A percentile compares a stretch with the other conserved stretches of the same genome.
phyloP scores from a whole-genome alignment of 108 stramenopile genomes.

The Cyclostephanos invisitatus region DNA sequence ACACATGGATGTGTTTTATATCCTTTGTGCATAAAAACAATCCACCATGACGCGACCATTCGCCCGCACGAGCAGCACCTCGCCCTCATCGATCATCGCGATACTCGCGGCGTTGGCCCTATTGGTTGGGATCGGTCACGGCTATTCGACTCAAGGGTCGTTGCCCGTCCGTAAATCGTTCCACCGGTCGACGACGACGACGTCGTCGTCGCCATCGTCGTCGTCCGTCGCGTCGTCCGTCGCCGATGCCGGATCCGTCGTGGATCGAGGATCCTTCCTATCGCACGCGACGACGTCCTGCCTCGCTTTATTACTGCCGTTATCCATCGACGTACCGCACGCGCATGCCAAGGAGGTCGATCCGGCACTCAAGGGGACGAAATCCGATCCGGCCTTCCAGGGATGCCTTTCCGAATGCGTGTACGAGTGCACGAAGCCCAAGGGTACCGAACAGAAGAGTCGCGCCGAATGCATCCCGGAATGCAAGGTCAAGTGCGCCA shows the following conservation, averaged over 20 bases:
- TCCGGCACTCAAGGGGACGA: constrained; percentile 65
- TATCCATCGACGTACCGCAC: not conserved
- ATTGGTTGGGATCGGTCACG: constrained; percentile 16
- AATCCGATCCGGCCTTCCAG: constrained; percentile 70
- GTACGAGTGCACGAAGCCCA: constrained; percentile 86
- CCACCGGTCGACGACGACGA: not conserved
- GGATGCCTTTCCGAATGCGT: constrained; percentile 63
- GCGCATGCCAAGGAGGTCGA: constrained; percentile 66
- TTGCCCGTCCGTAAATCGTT: not conserved
- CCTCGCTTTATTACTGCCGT: constrained; percentile 15
- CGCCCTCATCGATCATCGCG: too few species aligned
- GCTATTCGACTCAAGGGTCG: not conserved
- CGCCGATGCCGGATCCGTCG: not conserved
- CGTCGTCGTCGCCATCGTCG: constrained; percentile 1
- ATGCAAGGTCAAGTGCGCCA: constrained; percentile 74
- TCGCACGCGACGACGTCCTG: constrained; percentile 19
- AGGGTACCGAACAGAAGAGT: constrained; percentile 67
- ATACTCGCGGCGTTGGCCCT: constrained; percentile 22
- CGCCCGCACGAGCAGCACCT: not conserved
- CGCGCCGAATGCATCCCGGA: constrained; percentile 74
- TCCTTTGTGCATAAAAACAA: too few species aligned
- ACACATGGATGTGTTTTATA: too few species aligned
- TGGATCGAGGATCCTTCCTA: constrained; percentile 32
- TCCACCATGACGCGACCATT: constrained; percentile 16
- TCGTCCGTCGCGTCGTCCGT: not conserved